Conservation (phyloP, 2,329 filamentous ascomycete species). For the Sporothrix pallida region DNA sequence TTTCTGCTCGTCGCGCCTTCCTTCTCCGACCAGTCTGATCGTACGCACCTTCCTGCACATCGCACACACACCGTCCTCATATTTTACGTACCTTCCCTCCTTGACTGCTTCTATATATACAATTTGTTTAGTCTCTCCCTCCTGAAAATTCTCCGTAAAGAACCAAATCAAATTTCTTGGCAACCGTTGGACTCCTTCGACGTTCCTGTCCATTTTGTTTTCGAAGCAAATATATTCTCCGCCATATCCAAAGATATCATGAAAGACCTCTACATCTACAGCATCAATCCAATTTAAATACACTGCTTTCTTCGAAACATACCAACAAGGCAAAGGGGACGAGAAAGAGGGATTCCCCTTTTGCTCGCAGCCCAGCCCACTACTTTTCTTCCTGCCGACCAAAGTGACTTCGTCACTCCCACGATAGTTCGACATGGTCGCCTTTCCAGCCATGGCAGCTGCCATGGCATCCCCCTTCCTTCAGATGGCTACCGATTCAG, state of each 20-base stretch:
- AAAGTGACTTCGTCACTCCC: too few species aligned
- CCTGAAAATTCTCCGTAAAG: conserved; percentile 9
- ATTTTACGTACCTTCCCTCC: neutral
- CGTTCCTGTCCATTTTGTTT: too few species aligned
- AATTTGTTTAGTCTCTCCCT: conserved; percentile 1
- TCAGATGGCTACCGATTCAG: neutral
- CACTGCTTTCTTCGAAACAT: neutral
- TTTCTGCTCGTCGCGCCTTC: conserved; percentile 21
- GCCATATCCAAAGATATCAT: neutral
- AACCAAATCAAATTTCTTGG: conserved; percentile 11
- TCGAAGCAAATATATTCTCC: neutral
- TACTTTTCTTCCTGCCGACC: neutral
- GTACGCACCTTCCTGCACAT: neutral
- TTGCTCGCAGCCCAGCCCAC: neutral
- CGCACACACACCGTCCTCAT: neutral
- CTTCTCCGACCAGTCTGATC: conserved; percentile 7
- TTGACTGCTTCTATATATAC: conserved; percentile 23
- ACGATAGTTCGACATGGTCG: neutral
- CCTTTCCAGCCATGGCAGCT: conserved; percentile 1
- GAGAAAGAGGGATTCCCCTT: neutral
- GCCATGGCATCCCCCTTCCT: neutral
- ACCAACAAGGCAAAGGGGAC: neutral
- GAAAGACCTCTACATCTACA: too few species aligned
- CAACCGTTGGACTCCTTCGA: neutral
- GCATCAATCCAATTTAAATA: too few species aligned